A percentile compares a stretch with the other conserved stretches of the same genome.
Evolutionary conservation across 2,329 filamentous ascomycete genomes (phyloP).

Genomic region (Botrytis squamosa): DNA sequence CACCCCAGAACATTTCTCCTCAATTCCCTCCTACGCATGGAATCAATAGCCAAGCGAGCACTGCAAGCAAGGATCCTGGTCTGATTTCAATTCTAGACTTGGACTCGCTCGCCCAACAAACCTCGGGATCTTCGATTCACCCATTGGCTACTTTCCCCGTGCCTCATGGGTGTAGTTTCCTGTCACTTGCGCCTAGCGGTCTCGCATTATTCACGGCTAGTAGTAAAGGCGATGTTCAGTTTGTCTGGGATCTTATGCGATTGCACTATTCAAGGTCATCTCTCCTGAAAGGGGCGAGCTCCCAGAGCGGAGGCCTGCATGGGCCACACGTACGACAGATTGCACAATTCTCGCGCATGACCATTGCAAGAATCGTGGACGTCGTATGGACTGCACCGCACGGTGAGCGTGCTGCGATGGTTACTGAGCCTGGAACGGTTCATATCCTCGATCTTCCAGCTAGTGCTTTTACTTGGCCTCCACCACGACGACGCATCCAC

Average conservation of each 20-base stretch:
- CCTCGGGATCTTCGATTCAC: conserved; percentile 49
- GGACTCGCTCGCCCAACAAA: conserved; percentile 53
- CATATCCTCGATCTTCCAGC: conserved; percentile 86
- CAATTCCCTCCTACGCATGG: conserved; percentile 78
- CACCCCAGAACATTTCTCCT: conserved; percentile 35
- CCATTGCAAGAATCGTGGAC: conserved; percentile 85
- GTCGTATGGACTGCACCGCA: conserved; percentile 82
- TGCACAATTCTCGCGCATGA: conserved; percentile 87
- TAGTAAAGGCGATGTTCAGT: conserved; percentile 79
- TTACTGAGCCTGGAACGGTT: conserved; percentile 92
- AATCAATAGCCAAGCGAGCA: conserved; percentile 50
- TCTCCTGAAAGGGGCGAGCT: conserved; percentile 50
- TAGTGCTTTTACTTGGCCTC: conserved; percentile 77
- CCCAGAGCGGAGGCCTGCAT: conserved; percentile 41
- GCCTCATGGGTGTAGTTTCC: conserved; percentile 73
- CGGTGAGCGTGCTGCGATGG: conserved; percentile 80
- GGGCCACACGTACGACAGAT: conserved; percentile 74
- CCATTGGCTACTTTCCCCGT: conserved; percentile 70
- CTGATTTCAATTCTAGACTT: conserved; percentile 75
- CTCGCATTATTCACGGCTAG: conserved; percentile 75
- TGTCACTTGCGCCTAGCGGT: conserved; percentile 75
- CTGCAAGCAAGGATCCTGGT: conserved; percentile 62
- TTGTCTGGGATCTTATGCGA: conserved; percentile 75
- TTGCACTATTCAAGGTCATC: conserved; percentile 63
- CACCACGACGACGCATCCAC: conserved; percentile 52